phyloP scores from a whole-genome alignment of 306 rosid genomes.

The Benincasa hispida region DNA sequence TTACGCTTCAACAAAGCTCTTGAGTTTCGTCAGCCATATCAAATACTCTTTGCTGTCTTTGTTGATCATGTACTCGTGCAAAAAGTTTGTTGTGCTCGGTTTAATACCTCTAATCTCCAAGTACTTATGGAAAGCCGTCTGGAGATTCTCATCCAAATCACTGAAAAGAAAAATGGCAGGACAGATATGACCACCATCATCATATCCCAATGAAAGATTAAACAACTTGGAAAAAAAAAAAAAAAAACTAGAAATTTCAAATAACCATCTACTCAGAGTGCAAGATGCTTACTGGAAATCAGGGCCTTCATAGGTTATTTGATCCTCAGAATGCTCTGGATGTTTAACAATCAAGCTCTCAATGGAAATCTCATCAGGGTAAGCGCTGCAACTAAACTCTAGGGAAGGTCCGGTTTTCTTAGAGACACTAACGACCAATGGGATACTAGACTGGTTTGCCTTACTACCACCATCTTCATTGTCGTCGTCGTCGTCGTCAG shows the following conservation, averaged over 20 bases:
- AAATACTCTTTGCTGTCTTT: constrained; percentile 75
- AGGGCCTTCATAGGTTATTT: constrained; percentile 81
- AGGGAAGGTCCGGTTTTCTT: constrained; percentile 52
- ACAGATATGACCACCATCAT: not conserved
- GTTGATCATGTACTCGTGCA: constrained; percentile 96
- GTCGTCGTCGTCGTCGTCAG: constrained; percentile 11
- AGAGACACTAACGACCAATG: constrained; percentile 53
- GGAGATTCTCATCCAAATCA: constrained; percentile 75
- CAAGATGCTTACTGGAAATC: constrained; percentile 53
- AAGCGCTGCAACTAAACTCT: constrained; percentile 64
- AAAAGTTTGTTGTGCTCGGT: constrained; percentile 66
- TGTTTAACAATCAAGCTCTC: constrained; percentile 57
- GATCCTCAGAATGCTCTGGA: constrained; percentile 51
- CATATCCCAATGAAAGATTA: not conserved
- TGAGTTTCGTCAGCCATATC: constrained; percentile 65
- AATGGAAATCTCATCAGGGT: constrained; percentile 59
- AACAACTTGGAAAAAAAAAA: not conserved
- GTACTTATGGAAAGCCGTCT: constrained; percentile 68
- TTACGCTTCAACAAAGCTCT: constrained; percentile 52
- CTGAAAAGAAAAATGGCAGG: constrained; percentile 22
- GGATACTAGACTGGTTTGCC: constrained; percentile 49
- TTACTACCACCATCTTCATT: constrained; percentile 24
- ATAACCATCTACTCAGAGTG: not conserved
- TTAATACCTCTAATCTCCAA: constrained; percentile 88
- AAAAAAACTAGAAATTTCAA: not conserved